These are phyloP conservation scores for Gaillardinia entomophila DNA, from an alignment of 805 yeast species.

Conservation along the genomic window DNA sequence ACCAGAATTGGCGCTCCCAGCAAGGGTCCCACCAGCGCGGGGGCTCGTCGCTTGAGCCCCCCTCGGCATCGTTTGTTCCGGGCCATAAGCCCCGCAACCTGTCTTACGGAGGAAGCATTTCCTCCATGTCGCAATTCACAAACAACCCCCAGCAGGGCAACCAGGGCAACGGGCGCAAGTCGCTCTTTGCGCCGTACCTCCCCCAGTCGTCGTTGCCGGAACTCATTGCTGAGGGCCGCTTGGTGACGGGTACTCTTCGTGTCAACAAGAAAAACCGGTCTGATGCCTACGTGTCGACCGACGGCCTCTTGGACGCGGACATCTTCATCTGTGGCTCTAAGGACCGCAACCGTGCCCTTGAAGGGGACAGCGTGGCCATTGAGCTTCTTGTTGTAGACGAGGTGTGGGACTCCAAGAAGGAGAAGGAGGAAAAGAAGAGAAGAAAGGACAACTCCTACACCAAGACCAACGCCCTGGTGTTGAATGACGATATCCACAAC, in stretches of 20 bases:
- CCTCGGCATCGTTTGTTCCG: slow-evolving; percentile 50
- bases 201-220: slow-evolving; percentile 93
- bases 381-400: slow-evolving; percentile 93
- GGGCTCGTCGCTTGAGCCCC: slow-evolving; percentile 30
- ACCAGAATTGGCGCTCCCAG: slow-evolving; percentile 63
- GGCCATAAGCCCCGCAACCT: slow-evolving; percentile 70
- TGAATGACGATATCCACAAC: slow-evolving; percentile 68
- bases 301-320: slow-evolving; percentile 92
- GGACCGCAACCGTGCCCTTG: slow-evolving; percentile 95
- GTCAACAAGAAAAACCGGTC: slow-evolving; percentile 95
- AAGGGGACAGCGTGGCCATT: slow-evolving; percentile 94
- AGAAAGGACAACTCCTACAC: slow-evolving; percentile 58
- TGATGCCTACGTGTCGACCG: slow-evolving; percentile 97
- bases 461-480: slow-evolving; percentile 31
- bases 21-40: slow-evolving; percentile 31
- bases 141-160: slow-evolving; percentile 15
- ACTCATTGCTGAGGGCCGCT: slow-evolving; percentile 78
- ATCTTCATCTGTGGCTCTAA: slow-evolving; percentile 97
- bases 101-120: slow-evolving; percentile 60
- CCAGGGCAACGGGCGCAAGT: slow-evolving; percentile 52
- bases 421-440: slow-evolving; percentile 95
- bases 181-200: slow-evolving; percentile 91
- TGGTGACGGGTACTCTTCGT: slow-evolving; percentile 87
- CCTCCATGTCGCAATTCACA: slow-evolving; percentile 39
- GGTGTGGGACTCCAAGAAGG: slow-evolving; percentile 95